Evolutionary conservation across 164 flowering plant genomes (phyloP).

Genomic region (Euptelea pleiosperma): DNA sequence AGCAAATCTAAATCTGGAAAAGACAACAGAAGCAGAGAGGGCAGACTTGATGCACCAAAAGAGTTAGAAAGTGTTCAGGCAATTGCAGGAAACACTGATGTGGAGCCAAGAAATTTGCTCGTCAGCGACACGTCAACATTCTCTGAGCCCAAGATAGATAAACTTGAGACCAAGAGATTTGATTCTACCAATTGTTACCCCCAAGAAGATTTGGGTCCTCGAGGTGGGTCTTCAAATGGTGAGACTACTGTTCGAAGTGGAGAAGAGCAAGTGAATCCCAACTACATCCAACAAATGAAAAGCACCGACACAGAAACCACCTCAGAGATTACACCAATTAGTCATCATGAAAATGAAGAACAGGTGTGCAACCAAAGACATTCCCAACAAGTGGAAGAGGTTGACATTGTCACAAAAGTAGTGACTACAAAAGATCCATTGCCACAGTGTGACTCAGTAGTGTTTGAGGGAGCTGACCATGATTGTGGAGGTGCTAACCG

Average conservation of each 20-base stretch:
- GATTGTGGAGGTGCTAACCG: conserved; percentile 10
- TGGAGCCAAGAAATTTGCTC: conserved; percentile 15
- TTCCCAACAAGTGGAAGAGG: conserved; percentile 17
- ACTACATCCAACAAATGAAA: conserved; percentile 17
- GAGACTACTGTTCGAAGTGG: conserved; percentile 29
- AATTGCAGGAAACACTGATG: conserved; percentile 14
- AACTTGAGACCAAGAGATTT: conserved; percentile 55
- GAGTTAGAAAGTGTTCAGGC: conserved; percentile 15
- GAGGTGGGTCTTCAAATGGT: conserved; percentile 27
- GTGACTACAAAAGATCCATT: conserved; percentile 16
- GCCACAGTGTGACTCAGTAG: background rate
- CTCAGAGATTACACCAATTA: conserved; percentile 12
- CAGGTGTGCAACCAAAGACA: conserved; percentile 13
- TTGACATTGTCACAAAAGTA: conserved; percentile 13
- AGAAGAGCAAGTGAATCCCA: conserved; percentile 24
- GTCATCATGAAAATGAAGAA: conserved; percentile 22
- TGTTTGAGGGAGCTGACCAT: conserved; percentile 13
- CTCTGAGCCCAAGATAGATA: conserved; percentile 32
- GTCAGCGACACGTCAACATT: conserved; percentile 19
- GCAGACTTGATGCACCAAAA: conserved; percentile 14
- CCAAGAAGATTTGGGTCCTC: conserved; percentile 29
- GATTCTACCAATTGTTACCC: conserved; percentile 49
- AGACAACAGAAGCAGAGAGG: conserved; percentile 27
- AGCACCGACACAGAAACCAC: conserved; percentile 19
- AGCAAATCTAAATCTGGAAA: conserved; percentile 30